These are phyloP conservation scores for Globomyces pollinis-pini DNA, from an alignment of 192 early-diverging fungal species.

Conservation along the genomic window DNA sequence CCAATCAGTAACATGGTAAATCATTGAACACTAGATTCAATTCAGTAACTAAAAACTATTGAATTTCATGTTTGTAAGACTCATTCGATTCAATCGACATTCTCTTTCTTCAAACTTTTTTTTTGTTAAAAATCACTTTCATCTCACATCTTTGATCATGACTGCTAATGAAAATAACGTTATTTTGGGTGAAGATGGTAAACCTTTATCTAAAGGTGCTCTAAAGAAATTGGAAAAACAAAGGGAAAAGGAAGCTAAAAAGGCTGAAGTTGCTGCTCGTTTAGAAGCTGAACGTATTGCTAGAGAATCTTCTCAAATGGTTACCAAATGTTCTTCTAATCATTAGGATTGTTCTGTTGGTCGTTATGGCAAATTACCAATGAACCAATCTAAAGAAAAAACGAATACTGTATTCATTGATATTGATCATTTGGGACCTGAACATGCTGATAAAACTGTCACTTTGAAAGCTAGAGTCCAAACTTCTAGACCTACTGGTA, in stretches of 20 bases:
- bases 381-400: slow-evolving; percentile 75
- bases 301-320: slow-evolving; percentile 48
- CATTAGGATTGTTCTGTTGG: slow-evolving; percentile 68
- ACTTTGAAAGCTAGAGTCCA: slow-evolving; percentile 86
- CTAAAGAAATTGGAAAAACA: slow-evolving; percentile 93
- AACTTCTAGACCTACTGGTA: slow-evolving; percentile 74
- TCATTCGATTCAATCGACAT: neutral
- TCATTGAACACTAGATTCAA: too few species aligned
- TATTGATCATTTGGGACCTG: slow-evolving; percentile 11
- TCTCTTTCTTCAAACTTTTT: neutral
- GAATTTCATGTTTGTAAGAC: neutral
- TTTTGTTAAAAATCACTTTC: neutral
- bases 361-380: slow-evolving; percentile 76
- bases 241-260: slow-evolving; percentile 66
- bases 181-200: slow-evolving; percentile 66
- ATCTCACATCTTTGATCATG: neutral
- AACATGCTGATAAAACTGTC: slow-evolving; percentile 65
- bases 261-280: slow-evolving; percentile 15
- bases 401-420: neutral
- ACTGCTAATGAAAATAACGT: neutral
- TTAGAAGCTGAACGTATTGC: slow-evolving; percentile 65
- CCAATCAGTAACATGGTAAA: too few species aligned
- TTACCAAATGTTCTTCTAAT: slow-evolving; percentile 20
- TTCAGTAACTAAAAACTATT: too few species aligned
- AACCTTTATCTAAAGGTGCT: slow-evolving; percentile 83